phyloP scores from a whole-genome alignment of 2,329 filamentous ascomycete genomes.

The Epichloe festucae region DNA sequence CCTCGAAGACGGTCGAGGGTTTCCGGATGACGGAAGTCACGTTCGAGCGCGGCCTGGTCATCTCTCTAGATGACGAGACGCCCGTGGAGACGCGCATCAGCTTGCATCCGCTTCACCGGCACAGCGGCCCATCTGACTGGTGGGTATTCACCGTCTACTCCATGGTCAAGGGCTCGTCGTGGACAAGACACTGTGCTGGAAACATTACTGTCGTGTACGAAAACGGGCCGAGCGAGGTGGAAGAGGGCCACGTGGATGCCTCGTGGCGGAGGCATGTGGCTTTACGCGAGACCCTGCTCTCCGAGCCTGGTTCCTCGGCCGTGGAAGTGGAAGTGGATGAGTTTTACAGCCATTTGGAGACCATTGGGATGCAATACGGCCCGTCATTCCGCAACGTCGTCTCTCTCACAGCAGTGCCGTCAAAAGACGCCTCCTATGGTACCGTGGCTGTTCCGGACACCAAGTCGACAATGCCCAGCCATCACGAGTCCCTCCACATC shows the following conservation, averaged over 20 bases:
- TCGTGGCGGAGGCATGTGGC: too few species aligned
- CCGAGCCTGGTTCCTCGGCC: conserved; percentile 2
- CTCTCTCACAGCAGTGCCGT: background rate
- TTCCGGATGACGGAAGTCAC: conserved; percentile 7
- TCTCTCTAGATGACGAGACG: background rate
- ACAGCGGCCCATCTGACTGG: background rate
- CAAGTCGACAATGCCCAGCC: background rate
- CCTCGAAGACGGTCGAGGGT: background rate
- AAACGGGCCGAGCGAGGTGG: background rate
- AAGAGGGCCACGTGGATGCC: background rate
- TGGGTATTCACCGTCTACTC: background rate
- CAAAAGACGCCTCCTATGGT: background rate
- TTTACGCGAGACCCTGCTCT: background rate
- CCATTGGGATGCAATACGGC: conserved; percentile 12
- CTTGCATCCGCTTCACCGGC: background rate
- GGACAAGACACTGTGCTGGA: background rate
- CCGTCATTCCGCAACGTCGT: background rate
- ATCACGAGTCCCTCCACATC: background rate
- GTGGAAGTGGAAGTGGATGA: conserved; percentile 9
- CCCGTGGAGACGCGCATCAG: background rate
- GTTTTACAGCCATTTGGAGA: conserved; percentile 13
- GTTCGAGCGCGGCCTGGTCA: background rate
- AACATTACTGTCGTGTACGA: conserved; percentile 1
- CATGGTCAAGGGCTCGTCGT: background rate
- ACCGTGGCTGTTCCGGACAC: background rate